phyloP scores from a whole-genome alignment of 73 alveolate species.

The Blepharisma stoltei region DNA sequence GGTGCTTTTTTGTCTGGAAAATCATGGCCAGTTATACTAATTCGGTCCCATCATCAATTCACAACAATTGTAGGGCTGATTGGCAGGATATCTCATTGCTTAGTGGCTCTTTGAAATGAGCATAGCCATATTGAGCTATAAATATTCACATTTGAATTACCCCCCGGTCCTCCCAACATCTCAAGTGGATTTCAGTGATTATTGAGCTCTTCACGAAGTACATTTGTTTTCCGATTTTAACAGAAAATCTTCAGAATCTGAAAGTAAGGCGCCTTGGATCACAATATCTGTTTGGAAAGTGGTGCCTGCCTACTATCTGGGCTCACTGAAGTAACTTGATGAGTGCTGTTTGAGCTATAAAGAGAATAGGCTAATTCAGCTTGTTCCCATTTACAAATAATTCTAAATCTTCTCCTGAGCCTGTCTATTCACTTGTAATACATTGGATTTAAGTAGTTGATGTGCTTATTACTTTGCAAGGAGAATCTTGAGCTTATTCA shows the following conservation, averaged over 20 bases:
- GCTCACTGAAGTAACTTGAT: background rate
- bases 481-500: no score
- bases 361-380: background rate
- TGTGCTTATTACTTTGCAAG: no score
- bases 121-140: conserved; percentile 9
- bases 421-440: no score
- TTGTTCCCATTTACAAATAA: background rate
- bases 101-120: background rate
- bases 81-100: background rate
- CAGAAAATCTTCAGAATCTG: background rate
- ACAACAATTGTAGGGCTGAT: background rate
- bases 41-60: conserved; percentile 27
- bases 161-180: conserved; percentile 21
- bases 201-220: background rate
- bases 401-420: background rate
- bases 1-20: background rate
- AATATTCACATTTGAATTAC: background rate
- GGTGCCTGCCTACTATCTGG: background rate
- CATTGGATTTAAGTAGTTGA: no score
- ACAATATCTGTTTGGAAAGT: background rate
- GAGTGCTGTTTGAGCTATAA: background rate
- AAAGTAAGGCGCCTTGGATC: background rate
- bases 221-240: background rate
- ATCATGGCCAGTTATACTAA: conserved; percentile 12
- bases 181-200: background rate